Evolutionary conservation across 441 rosid genomes (phyloP).

Genomic region (Flueggea neowawraea): DNA sequence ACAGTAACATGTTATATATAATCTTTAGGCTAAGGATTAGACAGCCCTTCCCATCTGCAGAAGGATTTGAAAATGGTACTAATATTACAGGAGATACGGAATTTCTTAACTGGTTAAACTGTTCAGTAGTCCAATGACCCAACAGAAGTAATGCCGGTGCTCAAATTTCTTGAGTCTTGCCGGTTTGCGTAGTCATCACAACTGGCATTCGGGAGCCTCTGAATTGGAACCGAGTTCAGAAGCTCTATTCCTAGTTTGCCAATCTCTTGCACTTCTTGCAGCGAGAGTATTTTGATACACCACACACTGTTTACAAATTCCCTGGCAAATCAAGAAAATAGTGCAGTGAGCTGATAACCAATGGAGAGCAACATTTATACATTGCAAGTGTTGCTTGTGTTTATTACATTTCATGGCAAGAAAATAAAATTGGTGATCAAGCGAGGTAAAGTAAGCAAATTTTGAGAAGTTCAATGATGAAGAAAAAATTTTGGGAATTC

Average conservation of each 20-base stretch:
- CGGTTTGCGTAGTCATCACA: slow-evolving; percentile 74
- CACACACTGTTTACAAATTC: slow-evolving; percentile 97
- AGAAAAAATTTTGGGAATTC: not conserved
- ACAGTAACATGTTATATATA: slow-evolving; percentile 41
- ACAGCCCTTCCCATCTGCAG: slow-evolving; percentile 28
- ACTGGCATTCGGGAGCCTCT: slow-evolving; percentile 70
- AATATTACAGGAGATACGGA: slow-evolving; percentile 32
- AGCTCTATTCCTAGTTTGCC: slow-evolving; percentile 88
- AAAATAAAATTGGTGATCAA: no score
- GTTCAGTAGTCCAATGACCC: slow-evolving; percentile 82
- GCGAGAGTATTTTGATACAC: slow-evolving; percentile 97
- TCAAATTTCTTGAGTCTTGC: slow-evolving; percentile 78
- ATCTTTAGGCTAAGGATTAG: slow-evolving; percentile 31
- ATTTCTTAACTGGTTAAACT: slow-evolving; percentile 32
- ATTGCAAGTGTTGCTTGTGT: no score
- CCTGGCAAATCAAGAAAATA: slow-evolving; percentile 39
- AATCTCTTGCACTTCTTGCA: slow-evolving; percentile 96
- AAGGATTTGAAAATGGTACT: slow-evolving; percentile 19
- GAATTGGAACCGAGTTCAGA: slow-evolving; percentile 71
- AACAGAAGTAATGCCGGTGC: slow-evolving; percentile 73
- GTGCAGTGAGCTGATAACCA: slow-evolving; percentile 9
- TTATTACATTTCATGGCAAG: no score
- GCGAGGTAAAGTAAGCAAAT: not conserved
- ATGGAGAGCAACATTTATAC: not conserved
- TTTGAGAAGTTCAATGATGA: no score